Conservation (phyloP, 306 rosid genomes). For the Medicago ruthenica region DNA sequence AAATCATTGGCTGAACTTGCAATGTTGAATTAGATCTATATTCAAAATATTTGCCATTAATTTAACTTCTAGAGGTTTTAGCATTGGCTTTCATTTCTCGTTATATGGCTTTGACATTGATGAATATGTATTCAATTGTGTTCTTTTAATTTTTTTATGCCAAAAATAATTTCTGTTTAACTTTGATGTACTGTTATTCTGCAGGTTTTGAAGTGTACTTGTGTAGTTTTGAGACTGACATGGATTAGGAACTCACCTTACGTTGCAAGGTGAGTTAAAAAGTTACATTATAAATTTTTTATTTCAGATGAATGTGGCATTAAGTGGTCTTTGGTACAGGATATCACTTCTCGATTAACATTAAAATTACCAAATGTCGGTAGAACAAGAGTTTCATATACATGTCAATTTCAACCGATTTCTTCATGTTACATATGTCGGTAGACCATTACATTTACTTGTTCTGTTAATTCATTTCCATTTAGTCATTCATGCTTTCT, state of each 20-base stretch:
- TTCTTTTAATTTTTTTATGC: slow-evolving; percentile 17
- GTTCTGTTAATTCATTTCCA: slow-evolving; percentile 1
- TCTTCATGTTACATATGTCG: slow-evolving; percentile 1
- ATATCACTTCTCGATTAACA: slow-evolving; percentile 9
- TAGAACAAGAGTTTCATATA: neutral
- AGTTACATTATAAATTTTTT: slow-evolving; percentile 3
- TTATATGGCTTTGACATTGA: too few relatives aligned
- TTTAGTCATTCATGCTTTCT: too few relatives aligned
- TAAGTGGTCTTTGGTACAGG: slow-evolving; percentile 18
- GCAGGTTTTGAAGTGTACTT: slow-evolving; percentile 78
- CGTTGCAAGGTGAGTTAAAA: slow-evolving; percentile 63
- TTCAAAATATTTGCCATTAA: too few relatives aligned
- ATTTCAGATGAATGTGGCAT: slow-evolving; percentile 32
- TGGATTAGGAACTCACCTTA: slow-evolving; percentile 91
- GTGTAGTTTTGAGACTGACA: slow-evolving; percentile 64
- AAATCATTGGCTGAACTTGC: too few relatives aligned
- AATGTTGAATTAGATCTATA: too few relatives aligned
- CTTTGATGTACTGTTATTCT: slow-evolving; percentile 20
- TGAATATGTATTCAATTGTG: too few relatives aligned
- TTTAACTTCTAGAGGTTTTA: too few relatives aligned
- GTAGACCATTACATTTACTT: neutral
- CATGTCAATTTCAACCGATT: neutral
- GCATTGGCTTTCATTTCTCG: too few relatives aligned
- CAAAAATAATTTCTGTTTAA: slow-evolving; percentile 19
- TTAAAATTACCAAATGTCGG: slow-evolving; percentile 2